Evolutionary conservation across 2,329 filamentous ascomycete genomes (phyloP).

Genomic region (Aspergillus transmontanensis): DNA sequence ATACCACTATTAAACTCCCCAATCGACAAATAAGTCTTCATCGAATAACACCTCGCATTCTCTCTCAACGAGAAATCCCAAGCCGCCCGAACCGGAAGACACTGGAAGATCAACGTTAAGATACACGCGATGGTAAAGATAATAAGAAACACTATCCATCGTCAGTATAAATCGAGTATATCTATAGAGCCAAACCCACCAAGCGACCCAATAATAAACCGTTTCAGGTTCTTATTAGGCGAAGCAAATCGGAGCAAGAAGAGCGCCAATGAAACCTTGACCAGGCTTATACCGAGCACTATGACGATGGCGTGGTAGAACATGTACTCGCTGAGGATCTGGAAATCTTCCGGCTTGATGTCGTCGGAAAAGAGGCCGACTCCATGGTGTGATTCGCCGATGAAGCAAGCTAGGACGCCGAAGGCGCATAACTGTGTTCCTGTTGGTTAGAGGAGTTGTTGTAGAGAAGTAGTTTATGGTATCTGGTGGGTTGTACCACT

Average conservation of each 20-base stretch:
- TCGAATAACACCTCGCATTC: slow-evolving; percentile 48
- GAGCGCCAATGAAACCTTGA: slow-evolving; percentile 46
- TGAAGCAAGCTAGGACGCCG: slow-evolving; percentile 44
- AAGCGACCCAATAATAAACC: slow-evolving; percentile 41
- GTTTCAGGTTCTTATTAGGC: slow-evolving; percentile 31
- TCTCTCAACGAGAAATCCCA: slow-evolving; percentile 46
- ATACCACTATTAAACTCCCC: slow-evolving; percentile 34
- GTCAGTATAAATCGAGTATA: slow-evolving; percentile 5
- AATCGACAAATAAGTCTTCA: slow-evolving; percentile 44
- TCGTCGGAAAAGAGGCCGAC: slow-evolving; percentile 50
- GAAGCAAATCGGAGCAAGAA: slow-evolving; percentile 45
- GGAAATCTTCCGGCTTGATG: slow-evolving; percentile 36
- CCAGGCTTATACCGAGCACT: slow-evolving; percentile 47
- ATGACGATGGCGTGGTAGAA: slow-evolving; percentile 53
- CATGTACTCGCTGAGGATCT: slow-evolving; percentile 43
- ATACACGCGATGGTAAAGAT: slow-evolving; percentile 40
- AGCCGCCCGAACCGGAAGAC: slow-evolving; percentile 47
- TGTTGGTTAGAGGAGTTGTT: background rate
- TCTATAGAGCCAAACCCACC: background rate
- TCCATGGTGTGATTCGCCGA: slow-evolving; percentile 48
- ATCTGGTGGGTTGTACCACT: slow-evolving; percentile 16
- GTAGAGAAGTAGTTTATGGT: background rate
- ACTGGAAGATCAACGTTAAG: slow-evolving; percentile 53
- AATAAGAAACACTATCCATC: slow-evolving; percentile 31
- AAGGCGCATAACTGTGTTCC: slow-evolving; percentile 24